These are phyloP conservation scores for Phaeotremella fagi DNA, from an alignment of 768 basidiomycete species.

Conservation along the genomic window DNA sequence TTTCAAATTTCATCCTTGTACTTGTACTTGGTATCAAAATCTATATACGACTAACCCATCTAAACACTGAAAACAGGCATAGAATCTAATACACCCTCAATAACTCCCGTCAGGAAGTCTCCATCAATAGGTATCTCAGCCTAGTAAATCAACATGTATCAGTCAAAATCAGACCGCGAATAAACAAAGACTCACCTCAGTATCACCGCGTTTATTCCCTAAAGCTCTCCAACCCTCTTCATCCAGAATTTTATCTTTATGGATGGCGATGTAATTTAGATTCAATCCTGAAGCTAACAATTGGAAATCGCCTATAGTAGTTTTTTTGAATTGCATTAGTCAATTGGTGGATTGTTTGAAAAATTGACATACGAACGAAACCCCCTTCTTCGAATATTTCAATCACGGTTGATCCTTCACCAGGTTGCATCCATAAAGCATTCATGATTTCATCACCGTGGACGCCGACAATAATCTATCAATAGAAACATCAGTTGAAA, in stretches of 20 bases:
- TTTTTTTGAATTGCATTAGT: too few species aligned
- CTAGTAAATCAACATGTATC: constrained; percentile 3
- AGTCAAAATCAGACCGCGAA: background rate
- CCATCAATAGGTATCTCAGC: constrained; percentile 22
- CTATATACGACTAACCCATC: too few species aligned
- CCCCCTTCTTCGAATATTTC: constrained; percentile 41
- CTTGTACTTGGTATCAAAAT: too few species aligned
- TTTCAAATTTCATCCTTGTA: too few species aligned
- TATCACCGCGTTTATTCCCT: constrained; percentile 14
- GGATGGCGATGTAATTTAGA: constrained; percentile 35
- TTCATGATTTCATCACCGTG: constrained; percentile 35
- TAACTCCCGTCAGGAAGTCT: constrained; percentile 10
- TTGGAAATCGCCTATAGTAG: constrained; percentile 35
- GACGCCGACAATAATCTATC: constrained; percentile 39
- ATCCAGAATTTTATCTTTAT: constrained; percentile 27
- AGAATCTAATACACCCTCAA: constrained; percentile 8
- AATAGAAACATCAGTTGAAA: background rate
- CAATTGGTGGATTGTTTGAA: too few species aligned
- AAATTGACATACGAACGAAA: constrained; percentile 42
- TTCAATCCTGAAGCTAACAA: constrained; percentile 30
- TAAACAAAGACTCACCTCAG: constrained; percentile 16
- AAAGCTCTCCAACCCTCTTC: constrained; percentile 23
- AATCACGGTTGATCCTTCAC: constrained; percentile 29
- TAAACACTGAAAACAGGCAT: background rate
- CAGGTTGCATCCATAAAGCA: constrained; percentile 41